Percentiles rank a stretch among this genome's conserved stretches.
These are phyloP conservation scores for Epicoccum sorghinum DNA, from an alignment of 2,329 filamentous ascomycete species.

Conservation along the genomic window DNA sequence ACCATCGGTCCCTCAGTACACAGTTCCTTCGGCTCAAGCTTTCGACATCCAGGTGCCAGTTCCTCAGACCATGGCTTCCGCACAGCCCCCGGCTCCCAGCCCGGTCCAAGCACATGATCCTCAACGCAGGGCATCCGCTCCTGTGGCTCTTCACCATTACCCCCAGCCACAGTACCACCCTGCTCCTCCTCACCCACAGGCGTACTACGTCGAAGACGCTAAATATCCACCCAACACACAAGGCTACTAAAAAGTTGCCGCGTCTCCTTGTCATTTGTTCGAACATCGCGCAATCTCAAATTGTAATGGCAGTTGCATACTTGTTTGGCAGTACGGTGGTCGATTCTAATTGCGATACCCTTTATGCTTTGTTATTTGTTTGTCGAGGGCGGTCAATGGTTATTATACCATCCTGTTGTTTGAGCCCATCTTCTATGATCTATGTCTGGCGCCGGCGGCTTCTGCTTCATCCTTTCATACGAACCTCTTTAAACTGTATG, in stretches of 20 bases:
- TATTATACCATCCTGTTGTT: not conserved
- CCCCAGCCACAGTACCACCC: conserved; percentile 27
- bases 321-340: conserved; percentile 20
- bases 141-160: conserved; percentile 36
- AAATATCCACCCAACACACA: conserved; percentile 28
- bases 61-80: conserved; percentile 23
- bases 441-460: not conserved
- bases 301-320: conserved; percentile 16
- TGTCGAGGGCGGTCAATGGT: conserved; percentile 17
- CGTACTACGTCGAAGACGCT: conserved; percentile 40
- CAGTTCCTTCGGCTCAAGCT: conserved; percentile 28
- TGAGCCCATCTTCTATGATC: not conserved
- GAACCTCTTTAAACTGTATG: no score
- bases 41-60: conserved; percentile 33
- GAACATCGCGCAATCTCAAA: not conserved
- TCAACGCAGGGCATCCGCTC: conserved; percentile 41
- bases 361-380: conserved; percentile 13
- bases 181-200: conserved; percentile 29
- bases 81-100: conserved; percentile 22
- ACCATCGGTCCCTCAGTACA: conserved; percentile 31
- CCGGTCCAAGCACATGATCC: conserved; percentile 28
- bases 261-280: not conserved
- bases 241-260: conserved; percentile 1
- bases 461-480: not conserved
- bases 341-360: conserved; percentile 29